Base-by-base conservation (phyloP, 2,329 filamentous ascomycete genomes). In the Colletotrichum lentis region DNA sequence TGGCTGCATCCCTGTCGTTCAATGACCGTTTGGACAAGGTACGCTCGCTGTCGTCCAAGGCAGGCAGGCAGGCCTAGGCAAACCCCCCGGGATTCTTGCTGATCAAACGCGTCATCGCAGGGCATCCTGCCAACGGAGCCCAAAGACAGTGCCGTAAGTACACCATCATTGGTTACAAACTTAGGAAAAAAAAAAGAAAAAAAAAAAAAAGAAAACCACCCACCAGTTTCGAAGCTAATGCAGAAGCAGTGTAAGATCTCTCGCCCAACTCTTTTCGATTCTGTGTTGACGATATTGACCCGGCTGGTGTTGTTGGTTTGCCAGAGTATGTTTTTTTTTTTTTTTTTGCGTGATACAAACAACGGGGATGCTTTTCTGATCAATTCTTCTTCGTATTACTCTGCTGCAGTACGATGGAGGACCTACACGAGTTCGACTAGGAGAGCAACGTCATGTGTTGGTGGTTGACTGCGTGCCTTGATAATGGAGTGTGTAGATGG, bases 261-360 rank as follows among this genome's bases (percentile, higher is more conserved):
- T 6, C 0, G 14, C 12, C 2, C 3, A n/a, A n/a, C n/a, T n/a
- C n/a, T n/a, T n/a, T 37, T 4, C 1, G 1, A 31, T 31, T 10
- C 6, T 37, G 10, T 22, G 5, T n/a, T 27, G 0, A 18, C 12
- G 1, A 10, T 22, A 20, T 11, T 53, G 11, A 53, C 11, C n/a
- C n/a, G n/a, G n/a, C n/a, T n/a, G n/a, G n/a, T 11, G 3, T 12
- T 12, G 0, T 16, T 47, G 20, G 10, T 5, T 47, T 20, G 7
- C 12, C 11, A 52, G 49, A 52, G 24, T 52, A 52, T 3, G 49
- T n/a, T n/a, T n/a, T n/a, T n/a, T n/a, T n/a, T n/a, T n/a, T n/a
- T n/a, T n/a, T n/a, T 52, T 10, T 18, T 7, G 22, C 22, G 6
- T 31, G 10, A 20, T 53, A n/a, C 3, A 16, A 35, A 35, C 24